Percentiles rank a stretch among this genome's conserved stretches.
phyloP scores from a whole-genome alignment of 257 asterid species.

The Solanum corneliomulleri region DNA sequence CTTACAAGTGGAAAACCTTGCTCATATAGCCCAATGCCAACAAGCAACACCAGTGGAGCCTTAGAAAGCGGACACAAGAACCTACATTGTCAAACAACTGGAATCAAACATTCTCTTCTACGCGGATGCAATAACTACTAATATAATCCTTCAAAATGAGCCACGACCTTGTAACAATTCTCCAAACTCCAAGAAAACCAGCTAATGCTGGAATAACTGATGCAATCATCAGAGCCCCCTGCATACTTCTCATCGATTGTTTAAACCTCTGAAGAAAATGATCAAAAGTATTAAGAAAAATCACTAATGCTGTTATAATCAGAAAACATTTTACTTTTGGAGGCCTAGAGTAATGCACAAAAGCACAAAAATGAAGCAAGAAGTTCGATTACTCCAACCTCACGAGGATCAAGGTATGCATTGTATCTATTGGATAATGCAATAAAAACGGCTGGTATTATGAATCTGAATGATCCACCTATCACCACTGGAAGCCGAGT shows the following conservation, averaged over 20 bases:
- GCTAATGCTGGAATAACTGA: constrained; percentile 58
- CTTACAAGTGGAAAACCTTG: constrained; percentile 85
- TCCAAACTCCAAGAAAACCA: constrained; percentile 88
- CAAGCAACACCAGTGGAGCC: constrained; percentile 70
- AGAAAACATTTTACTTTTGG: background rate
- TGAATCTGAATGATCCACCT: constrained; percentile 78
- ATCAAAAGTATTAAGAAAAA: background rate
- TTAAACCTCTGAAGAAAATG: constrained; percentile 51
- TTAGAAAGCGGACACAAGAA: constrained; percentile 79
- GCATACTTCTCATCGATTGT: constrained; percentile 67
- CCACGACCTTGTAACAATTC: constrained; percentile 62
- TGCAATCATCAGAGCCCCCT: constrained; percentile 85
- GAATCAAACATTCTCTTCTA: background rate
- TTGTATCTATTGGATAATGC: constrained; percentile 42
- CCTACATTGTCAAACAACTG: constrained; percentile 27
- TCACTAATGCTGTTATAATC: background rate
- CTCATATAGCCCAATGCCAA: constrained; percentile 78
- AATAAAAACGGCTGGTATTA: constrained; percentile 62
- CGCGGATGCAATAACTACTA: background rate
- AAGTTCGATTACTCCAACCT: constrained; percentile 27
- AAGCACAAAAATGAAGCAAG: background rate
- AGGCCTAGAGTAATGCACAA: background rate
- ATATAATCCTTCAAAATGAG: background rate
- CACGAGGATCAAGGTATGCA: constrained; percentile 28
- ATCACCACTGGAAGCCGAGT: constrained; percentile 74